Conservation (phyloP, 352 stramenopile genomes). For the Aphanomyces stellatus region DNA sequence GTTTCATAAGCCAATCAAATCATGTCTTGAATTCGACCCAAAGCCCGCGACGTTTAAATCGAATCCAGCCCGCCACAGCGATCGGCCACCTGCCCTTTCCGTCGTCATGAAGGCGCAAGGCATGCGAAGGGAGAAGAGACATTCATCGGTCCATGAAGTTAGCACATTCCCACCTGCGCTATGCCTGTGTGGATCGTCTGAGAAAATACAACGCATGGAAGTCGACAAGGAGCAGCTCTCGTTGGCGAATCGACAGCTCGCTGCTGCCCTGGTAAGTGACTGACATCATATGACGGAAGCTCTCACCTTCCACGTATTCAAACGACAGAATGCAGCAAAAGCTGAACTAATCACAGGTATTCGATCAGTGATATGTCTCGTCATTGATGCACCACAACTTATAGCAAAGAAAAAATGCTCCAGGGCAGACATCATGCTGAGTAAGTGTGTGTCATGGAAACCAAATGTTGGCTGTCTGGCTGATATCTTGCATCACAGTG, state of each 20-base stretch:
- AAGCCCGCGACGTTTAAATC: too few species aligned
- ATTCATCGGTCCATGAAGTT: background rate
- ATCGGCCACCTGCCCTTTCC: constrained; percentile 7
- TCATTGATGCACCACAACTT: background rate
- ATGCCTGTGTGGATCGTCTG: background rate
- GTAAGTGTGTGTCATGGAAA: background rate
- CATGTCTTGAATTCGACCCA: too few species aligned
- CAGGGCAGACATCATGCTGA: background rate
- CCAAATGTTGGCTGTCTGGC: background rate
- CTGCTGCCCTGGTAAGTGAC: background rate
- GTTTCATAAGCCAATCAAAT: too few species aligned
- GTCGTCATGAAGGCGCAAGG: background rate
- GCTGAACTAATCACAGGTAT: background rate
- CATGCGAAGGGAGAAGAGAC: constrained; percentile 2
- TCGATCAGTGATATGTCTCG: background rate
- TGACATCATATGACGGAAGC: background rate
- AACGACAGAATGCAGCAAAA: background rate
- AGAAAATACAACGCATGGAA: background rate
- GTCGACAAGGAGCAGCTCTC: background rate
- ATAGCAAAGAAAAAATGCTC: background rate
- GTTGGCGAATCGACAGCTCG: background rate
- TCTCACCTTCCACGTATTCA: background rate
- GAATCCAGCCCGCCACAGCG: too few species aligned
- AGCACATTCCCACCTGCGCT: background rate
- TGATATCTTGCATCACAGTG: background rate